Conservation (phyloP, 2,329 filamentous ascomycete genomes). For the Penicillium sp. region DNA sequence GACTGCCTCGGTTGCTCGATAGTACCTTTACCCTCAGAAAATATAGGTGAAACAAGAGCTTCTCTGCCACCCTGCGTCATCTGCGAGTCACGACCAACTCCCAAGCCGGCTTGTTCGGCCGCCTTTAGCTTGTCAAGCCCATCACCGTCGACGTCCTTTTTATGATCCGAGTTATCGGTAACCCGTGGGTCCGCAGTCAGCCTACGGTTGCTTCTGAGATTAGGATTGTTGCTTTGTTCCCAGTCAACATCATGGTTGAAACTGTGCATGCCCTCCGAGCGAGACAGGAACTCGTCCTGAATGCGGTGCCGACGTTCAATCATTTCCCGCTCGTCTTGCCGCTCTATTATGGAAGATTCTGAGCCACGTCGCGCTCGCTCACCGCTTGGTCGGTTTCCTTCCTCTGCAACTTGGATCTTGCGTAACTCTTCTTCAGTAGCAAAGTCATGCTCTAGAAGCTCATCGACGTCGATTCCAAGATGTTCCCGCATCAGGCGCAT, state of each 20-base stretch:
- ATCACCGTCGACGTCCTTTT: constrained; percentile 73
- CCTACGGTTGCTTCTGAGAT: constrained; percentile 55
- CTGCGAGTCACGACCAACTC: constrained; percentile 67
- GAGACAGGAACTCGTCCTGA: constrained; percentile 57
- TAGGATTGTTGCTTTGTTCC: constrained; percentile 57
- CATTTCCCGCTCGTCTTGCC: constrained; percentile 42
- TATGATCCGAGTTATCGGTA: constrained; percentile 61
- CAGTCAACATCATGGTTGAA: constrained; percentile 74
- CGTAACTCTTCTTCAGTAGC: constrained; percentile 62
- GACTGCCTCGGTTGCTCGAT: constrained; percentile 51
- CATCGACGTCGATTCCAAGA: constrained; percentile 90
- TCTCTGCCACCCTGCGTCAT: constrained; percentile 65
- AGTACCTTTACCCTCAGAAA: constrained; percentile 63
- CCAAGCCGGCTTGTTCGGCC: constrained; percentile 59
- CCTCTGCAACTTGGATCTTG: constrained; percentile 58
- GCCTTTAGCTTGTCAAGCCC: constrained; percentile 72
- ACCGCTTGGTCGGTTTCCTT: constrained; percentile 27
- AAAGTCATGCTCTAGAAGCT: constrained; percentile 76
- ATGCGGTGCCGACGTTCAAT: constrained; percentile 44
- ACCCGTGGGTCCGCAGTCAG: constrained; percentile 57
- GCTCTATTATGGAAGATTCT: constrained; percentile 35
- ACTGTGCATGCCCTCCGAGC: constrained; percentile 59
- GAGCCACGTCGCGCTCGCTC: constrained; percentile 26
- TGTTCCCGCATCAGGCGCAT: constrained; percentile 96
- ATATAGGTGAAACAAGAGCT: constrained; percentile 63